Conservation (phyloP, 2,329 filamentous ascomycete genomes). For the Lecanosticta acicola region DNA sequence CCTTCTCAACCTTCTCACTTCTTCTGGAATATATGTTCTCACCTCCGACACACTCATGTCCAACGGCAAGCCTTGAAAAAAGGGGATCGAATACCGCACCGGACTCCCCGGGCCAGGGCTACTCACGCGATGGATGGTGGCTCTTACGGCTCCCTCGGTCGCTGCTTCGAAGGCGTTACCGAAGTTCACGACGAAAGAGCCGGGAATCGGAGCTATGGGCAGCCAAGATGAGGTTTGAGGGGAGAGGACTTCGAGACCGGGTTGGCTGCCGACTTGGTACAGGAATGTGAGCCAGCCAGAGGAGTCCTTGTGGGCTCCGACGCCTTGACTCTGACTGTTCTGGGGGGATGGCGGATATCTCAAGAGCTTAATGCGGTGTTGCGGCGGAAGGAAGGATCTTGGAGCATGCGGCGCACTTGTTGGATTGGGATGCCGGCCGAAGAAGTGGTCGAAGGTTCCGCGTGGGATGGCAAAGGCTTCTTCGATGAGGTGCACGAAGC, state of each 20-base stretch:
- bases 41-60: slow-evolving; percentile 40
- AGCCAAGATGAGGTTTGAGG: slow-evolving; percentile 45
- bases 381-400: slow-evolving; percentile 31
- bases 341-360: slow-evolving; percentile 43
- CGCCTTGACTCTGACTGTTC: slow-evolving; percentile 42
- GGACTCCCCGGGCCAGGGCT: slow-evolving; percentile 18
- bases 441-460: slow-evolving; percentile 47
- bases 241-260: slow-evolving; percentile 50
- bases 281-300: slow-evolving; percentile 62
- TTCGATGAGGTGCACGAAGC: slow-evolving; percentile 54
- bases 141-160: slow-evolving; percentile 50
- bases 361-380: slow-evolving; percentile 56
- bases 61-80: slow-evolving; percentile 35
- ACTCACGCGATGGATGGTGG: slow-evolving; percentile 43
- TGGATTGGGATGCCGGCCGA: slow-evolving; percentile 28
- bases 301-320: slow-evolving; percentile 58
- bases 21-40: slow-evolving; percentile 28
- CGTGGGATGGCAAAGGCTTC: slow-evolving; percentile 48
- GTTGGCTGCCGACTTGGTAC: slow-evolving; percentile 52
- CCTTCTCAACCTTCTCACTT: slow-evolving; percentile 20
- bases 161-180: slow-evolving; percentile 56
- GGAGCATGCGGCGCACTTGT: neutral
- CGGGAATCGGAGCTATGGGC: slow-evolving; percentile 43
- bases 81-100: slow-evolving; percentile 33
- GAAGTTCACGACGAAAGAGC: slow-evolving; percentile 54